Evolutionary conservation across 148 eudicot species (phyloP).

Genomic region (Agrostemma githago): DNA sequence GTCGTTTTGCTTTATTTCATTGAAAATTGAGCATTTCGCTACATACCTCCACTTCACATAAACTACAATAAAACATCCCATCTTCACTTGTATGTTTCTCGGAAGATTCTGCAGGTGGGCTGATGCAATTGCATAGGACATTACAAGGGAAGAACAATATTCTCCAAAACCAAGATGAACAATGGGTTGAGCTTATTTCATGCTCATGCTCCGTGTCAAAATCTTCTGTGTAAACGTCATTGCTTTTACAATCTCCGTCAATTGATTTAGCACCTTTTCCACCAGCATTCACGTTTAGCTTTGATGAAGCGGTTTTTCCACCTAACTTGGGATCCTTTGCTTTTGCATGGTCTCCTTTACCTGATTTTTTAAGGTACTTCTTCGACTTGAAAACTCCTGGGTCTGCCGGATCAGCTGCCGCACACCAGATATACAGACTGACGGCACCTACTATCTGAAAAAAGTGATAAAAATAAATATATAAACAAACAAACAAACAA

Average conservation of each 20-base stretch:
- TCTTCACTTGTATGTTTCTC: constrained; percentile 78
- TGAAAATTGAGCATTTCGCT: background rate
- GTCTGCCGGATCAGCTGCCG: constrained; percentile 96
- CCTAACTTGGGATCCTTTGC: constrained; percentile 45
- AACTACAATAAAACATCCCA: constrained; percentile 98
- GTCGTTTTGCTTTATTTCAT: background rate
- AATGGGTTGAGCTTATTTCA: constrained; percentile 27
- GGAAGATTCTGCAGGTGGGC: constrained; percentile 55
- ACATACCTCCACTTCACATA: constrained; percentile 96
- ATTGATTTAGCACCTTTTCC: constrained; percentile 38
- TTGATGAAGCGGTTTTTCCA: constrained; percentile 56
- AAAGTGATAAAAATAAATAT: background rate
- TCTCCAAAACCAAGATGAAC: constrained; percentile 37
- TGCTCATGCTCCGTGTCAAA: constrained; percentile 37
- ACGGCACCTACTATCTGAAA: constrained; percentile 64
- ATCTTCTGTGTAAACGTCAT: constrained; percentile 37
- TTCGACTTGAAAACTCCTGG: constrained; percentile 88
- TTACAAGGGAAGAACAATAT: constrained; percentile 62
- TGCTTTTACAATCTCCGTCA: constrained; percentile 33
- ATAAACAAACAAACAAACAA: too few relatives aligned
- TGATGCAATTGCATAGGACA: constrained; percentile 51
- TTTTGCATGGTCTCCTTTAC: constrained; percentile 31
- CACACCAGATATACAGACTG: constrained; percentile 92
- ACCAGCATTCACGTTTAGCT: constrained; percentile 39
- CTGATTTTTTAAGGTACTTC: constrained; percentile 57